phyloP scores from a whole-genome alignment of 2,329 filamentous ascomycete species.

The Arthroderma sp. region DNA sequence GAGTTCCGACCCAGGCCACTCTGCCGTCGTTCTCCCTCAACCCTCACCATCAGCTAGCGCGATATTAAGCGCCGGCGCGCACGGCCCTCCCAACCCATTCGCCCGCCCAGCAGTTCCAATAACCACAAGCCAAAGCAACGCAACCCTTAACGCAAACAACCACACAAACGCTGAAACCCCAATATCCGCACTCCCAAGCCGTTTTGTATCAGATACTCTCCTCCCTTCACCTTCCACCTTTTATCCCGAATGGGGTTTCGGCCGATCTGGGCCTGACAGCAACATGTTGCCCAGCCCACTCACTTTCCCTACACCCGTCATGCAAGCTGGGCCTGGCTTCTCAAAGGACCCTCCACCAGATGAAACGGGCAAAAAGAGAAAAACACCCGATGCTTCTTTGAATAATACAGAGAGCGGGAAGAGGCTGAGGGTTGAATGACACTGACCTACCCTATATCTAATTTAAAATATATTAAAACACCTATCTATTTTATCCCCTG shows the following conservation, averaged over 20 bases:
- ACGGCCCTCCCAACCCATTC: conserved; percentile 89
- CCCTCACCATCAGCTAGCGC: conserved; percentile 82
- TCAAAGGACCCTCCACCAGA: conserved; percentile 22
- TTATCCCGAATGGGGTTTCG: conserved; percentile 81
- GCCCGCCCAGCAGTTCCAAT: conserved; percentile 69
- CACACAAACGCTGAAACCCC: conserved; percentile 53
- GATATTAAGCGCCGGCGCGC: conserved; percentile 77
- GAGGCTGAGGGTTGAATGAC: conserved; percentile 23
- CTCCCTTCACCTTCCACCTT: conserved; percentile 85
- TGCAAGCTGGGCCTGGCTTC: conserved; percentile 28
- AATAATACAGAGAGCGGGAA: conserved; percentile 21
- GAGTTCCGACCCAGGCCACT: conserved; percentile 43
- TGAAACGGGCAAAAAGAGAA: conserved; percentile 32
- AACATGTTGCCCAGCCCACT: conserved; percentile 86
- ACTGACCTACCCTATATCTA: neutral
- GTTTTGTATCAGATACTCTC: conserved; percentile 78
- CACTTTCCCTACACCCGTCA: conserved; percentile 72
- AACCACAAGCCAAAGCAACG: conserved; percentile 25
- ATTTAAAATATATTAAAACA: neutral
- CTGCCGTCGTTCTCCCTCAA: conserved; percentile 71
- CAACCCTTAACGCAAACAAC: conserved; percentile 23
- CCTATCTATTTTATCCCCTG: too few relatives aligned
- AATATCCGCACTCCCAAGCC: conserved; percentile 82
- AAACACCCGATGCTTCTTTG: conserved; percentile 27
- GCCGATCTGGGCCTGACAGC: conserved; percentile 48